phyloP scores from a whole-genome alignment of 441 rosid genomes.

The Adansonia rubrostipa region DNA sequence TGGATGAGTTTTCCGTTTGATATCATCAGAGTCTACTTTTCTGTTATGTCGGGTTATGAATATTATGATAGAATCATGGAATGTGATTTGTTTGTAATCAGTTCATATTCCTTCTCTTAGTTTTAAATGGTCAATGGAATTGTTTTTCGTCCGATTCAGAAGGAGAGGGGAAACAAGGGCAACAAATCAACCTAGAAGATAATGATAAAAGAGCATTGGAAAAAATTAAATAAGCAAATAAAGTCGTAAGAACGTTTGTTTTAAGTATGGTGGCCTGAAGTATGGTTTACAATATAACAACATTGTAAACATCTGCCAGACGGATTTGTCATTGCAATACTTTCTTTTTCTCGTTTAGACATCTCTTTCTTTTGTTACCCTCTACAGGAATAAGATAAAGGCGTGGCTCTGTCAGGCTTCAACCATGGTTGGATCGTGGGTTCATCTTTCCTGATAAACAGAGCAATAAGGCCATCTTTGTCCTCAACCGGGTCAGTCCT shows the following conservation, averaged over 20 bases:
- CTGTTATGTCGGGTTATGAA: not conserved
- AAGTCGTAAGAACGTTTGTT: too few relatives aligned
- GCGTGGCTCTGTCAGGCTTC: not conserved
- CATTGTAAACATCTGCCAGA: conserved; percentile 37
- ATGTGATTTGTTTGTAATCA: not conserved
- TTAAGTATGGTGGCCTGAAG: too few relatives aligned
- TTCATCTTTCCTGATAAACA: conserved; percentile 44
- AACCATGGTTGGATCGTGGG: not conserved
- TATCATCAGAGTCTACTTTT: not conserved
- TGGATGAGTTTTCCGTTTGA: not conserved
- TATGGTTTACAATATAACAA: conserved; percentile 20
- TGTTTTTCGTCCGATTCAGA: too few relatives aligned
- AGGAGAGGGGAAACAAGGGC: not conserved
- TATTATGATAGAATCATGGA: not conserved
- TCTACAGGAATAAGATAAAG: not conserved
- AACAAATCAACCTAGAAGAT: not conserved
- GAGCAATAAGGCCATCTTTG: conserved; percentile 86
- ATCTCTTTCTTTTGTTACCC: conserved; percentile 9
- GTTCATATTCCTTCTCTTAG: too few relatives aligned
- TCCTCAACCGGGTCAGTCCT: conserved; percentile 71
- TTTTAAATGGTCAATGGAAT: too few relatives aligned
- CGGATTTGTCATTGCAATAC: conserved; percentile 27
- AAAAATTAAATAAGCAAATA: not conserved
- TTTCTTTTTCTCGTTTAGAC: not conserved
- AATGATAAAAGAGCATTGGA: too few relatives aligned